Percentiles rank a stretch among this genome's conserved stretches.
Evolutionary conservation across 2,329 filamentous ascomycete species (phyloP).

Genomic region (Aspergillus pseudoglaucus): DNA sequence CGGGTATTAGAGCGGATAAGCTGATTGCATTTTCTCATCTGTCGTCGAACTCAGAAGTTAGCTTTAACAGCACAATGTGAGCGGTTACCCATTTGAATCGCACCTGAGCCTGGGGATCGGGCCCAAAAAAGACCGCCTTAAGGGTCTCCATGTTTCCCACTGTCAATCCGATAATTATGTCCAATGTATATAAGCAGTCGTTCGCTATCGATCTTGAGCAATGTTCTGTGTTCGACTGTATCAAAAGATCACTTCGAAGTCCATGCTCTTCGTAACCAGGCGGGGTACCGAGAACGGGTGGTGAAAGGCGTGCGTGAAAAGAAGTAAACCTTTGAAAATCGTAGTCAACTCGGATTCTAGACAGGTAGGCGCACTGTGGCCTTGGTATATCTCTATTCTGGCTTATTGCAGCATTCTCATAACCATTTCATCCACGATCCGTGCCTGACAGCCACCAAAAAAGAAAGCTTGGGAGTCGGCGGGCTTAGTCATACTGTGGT

Average conservation of each 20-base stretch:
- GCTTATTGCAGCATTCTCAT: background rate
- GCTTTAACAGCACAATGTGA: constrained; percentile 4
- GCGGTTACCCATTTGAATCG: constrained; percentile 13
- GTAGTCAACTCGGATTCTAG: background rate
- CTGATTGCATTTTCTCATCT: constrained; percentile 94
- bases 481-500: constrained; percentile 4
- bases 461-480: background rate
- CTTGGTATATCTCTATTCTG: background rate
- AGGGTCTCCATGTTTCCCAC: constrained; percentile 68
- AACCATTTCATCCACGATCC: constrained; percentile 1
- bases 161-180: no score
- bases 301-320: background rate
- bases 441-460: constrained; percentile 2
- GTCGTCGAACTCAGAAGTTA: constrained; percentile 5
- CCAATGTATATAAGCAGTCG: no score
- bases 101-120: constrained; percentile 90
- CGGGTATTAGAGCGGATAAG: constrained; percentile 85
- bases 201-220: no score
- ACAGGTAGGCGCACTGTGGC: background rate
- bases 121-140: constrained; percentile 79
- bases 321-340: background rate
- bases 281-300: background rate
- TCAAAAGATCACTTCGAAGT: background rate
- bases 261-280: constrained; percentile 1
- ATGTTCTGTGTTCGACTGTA: background rate